Conservation (phyloP, 208 protist species). For the Jaenimonas drosophilae region DNA sequence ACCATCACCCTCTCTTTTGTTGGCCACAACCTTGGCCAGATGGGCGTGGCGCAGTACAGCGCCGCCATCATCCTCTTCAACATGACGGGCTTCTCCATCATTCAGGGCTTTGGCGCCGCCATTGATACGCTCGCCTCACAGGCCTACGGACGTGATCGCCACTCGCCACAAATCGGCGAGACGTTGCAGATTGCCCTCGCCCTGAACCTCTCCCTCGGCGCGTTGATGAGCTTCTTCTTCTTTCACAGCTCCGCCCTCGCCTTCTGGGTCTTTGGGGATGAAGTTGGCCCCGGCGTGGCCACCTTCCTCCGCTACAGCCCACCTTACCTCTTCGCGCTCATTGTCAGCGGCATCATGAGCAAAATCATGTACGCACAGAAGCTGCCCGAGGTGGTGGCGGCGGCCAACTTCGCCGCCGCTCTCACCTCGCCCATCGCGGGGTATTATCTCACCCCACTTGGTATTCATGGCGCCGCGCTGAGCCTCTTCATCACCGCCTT, state of each 20-base stretch:
- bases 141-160: slow-evolving; percentile 38
- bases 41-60: slow-evolving; percentile 42
- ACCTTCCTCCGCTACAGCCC: slow-evolving; percentile 39
- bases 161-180: slow-evolving; percentile 46
- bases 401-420: slow-evolving; percentile 34
- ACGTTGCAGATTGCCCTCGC: slow-evolving; percentile 47
- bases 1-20: slow-evolving; percentile 52
- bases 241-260: slow-evolving; percentile 22
- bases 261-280: slow-evolving; percentile 23
- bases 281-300: slow-evolving; percentile 23
- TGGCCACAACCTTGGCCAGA: slow-evolving; percentile 17
- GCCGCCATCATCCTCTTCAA: slow-evolving; percentile 61
- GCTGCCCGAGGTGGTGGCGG: slow-evolving; percentile 28
- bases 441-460: slow-evolving; percentile 44
- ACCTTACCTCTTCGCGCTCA: slow-evolving; percentile 42
- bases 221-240: slow-evolving; percentile 47
- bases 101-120: slow-evolving; percentile 42
- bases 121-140: slow-evolving; percentile 73
- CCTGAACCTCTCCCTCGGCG: slow-evolving; percentile 23
- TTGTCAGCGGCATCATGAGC: slow-evolving; percentile 42
- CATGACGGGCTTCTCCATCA: slow-evolving; percentile 46
- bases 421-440: slow-evolving; percentile 33
- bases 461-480: slow-evolving; percentile 39
- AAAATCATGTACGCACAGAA: slow-evolving; percentile 63
- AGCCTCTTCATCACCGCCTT: slow-evolving; percentile 21